These are phyloP conservation scores for Petunia axillaris DNA, from an alignment of 257 asterid species.

Conservation along the genomic window DNA sequence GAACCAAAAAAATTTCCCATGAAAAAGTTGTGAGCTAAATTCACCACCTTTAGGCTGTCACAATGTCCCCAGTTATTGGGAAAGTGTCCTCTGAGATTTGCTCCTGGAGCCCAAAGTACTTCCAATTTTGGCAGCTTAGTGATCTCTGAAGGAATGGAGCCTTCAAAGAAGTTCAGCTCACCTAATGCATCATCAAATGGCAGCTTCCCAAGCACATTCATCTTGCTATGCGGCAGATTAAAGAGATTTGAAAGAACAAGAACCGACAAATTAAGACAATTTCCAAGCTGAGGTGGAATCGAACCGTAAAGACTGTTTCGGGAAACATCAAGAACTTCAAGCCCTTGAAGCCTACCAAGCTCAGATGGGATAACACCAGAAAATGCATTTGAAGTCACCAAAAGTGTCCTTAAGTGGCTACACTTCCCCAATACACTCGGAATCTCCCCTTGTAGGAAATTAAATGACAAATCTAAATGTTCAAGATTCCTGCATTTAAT, in stretches of 20 bases:
- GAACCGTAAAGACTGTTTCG: conserved; percentile 76
- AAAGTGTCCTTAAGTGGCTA: conserved; percentile 54
- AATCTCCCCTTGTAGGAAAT: conserved; percentile 56
- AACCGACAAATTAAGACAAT: conserved; percentile 62
- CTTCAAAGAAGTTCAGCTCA: conserved; percentile 76
- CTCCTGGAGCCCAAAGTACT: conserved; percentile 85
- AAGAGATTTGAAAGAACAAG: conserved; percentile 77
- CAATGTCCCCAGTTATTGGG: conserved; percentile 77
- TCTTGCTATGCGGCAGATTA: conserved; percentile 52
- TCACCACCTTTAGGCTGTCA: conserved; percentile 69
- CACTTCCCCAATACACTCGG: conserved; percentile 78
- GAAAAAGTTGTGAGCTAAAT: conserved; percentile 68
- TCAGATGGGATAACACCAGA: conserved; percentile 71
- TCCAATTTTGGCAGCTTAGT: conserved; percentile 61
- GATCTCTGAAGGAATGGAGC: conserved; percentile 60
- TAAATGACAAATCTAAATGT: conserved; percentile 79
- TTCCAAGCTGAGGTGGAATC: conserved; percentile 64
- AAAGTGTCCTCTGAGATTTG: conserved; percentile 62
- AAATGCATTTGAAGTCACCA: conserved; percentile 69
- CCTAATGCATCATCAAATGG: conserved; percentile 38
- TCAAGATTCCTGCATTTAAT: conserved; percentile 68
- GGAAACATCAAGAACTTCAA: conserved; percentile 79
- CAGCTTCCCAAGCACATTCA: conserved; percentile 42
- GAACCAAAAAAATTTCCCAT: conserved; percentile 48
- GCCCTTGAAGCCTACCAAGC: conserved; percentile 63